A percentile compares a stretch with the other conserved stretches of the same genome.
Evolutionary conservation across 75 land plant genomes (phyloP).

Genomic region (Sequoia sempervirens): DNA sequence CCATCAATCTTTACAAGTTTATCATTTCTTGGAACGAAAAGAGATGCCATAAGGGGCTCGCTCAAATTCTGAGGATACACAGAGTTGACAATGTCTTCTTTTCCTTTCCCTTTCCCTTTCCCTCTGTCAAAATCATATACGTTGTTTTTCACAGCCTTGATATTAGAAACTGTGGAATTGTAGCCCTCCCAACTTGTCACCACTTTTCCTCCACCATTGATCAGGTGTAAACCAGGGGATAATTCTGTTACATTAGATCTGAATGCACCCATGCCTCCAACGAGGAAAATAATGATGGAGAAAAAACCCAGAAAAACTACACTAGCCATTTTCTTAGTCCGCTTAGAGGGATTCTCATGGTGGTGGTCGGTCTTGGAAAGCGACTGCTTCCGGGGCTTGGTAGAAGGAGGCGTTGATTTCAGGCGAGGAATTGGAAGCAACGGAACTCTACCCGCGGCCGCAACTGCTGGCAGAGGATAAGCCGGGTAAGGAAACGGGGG

Average conservation of each 20-base stretch:
- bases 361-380: slow-evolving; percentile 7
- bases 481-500: slow-evolving; percentile 53
- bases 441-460: slow-evolving; percentile 42
- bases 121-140: neutral
- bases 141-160: neutral
- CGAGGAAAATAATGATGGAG: slow-evolving; percentile 34
- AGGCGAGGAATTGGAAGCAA: slow-evolving; percentile 85
- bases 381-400: neutral
- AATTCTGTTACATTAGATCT: neutral
- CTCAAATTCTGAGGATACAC: slow-evolving; percentile 31
- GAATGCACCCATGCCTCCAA: slow-evolving; percentile 30
- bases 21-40: slow-evolving; percentile 86
- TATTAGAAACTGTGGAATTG: neutral
- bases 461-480: slow-evolving; percentile 40
- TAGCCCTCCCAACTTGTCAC: slow-evolving; percentile 31
- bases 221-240: neutral
- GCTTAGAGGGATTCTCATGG: slow-evolving; percentile 22
- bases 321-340: slow-evolving; percentile 74
- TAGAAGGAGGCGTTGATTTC: slow-evolving; percentile 44
- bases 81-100: slow-evolving; percentile 6
- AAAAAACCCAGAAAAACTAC: slow-evolving; percentile 66
- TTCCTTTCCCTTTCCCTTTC: neutral
- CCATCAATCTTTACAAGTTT: slow-evolving; percentile 92
- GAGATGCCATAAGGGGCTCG: slow-evolving; percentile 65
- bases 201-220: slow-evolving; percentile 44